Conservation (phyloP, 2,329 filamentous ascomycete species). For the Stachybotrys echinatus region DNA sequence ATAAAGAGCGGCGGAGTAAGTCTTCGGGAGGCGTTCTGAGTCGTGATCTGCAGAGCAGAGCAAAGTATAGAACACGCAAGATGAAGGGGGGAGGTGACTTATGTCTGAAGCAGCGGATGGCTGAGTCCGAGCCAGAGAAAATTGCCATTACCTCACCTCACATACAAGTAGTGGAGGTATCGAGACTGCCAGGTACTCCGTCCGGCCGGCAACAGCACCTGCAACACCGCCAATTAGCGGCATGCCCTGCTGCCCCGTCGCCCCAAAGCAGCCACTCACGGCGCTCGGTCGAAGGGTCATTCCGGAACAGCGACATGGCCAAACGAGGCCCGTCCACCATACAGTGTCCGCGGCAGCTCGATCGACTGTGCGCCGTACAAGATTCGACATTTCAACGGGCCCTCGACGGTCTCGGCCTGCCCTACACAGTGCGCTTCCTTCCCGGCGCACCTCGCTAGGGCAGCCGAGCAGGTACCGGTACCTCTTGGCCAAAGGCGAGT, state of each 20-base stretch:
- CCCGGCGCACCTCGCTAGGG: background rate
- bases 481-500: no score
- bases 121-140: background rate
- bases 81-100: no score
- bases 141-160: background rate
- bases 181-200: background rate
- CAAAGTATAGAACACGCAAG: background rate
- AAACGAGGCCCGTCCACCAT: background rate
- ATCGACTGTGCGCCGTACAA: background rate
- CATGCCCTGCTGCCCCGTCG: background rate
- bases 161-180: background rate
- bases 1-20: constrained; percentile 46
- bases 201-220: background rate
- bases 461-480: background rate
- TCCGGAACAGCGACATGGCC: background rate
- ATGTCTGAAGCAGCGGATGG: no score
- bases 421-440: background rate
- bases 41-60: background rate
- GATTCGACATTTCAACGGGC: no score
- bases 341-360: background rate
- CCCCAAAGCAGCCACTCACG: background rate
- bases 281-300: background rate
- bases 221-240: background rate
- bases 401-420: no score
- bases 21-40: constrained; percentile 19